Percentiles rank a stretch among this genome's conserved stretches.
phyloP scores from a whole-genome alignment of 805 yeast species.

The Scheffersomyces stipitis region DNA sequence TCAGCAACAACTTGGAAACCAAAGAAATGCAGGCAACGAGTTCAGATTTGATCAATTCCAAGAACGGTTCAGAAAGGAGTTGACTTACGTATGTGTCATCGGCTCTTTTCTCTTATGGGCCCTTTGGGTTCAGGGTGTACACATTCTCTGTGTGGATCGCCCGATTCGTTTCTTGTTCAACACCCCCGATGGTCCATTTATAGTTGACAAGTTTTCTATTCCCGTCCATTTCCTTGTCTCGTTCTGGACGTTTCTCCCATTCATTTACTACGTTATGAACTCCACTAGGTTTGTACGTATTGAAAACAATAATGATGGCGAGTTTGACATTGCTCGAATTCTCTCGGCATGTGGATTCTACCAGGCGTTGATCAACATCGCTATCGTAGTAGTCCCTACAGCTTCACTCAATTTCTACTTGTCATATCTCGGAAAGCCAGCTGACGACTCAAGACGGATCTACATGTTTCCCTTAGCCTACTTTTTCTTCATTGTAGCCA shows the following conservation, averaged over 20 bases:
- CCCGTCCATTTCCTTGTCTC: slow-evolving; percentile 16
- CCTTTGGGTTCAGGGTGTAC: slow-evolving; percentile 19
- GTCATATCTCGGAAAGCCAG: background rate
- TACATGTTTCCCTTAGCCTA: background rate
- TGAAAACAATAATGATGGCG: too few relatives aligned
- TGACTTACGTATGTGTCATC: background rate
- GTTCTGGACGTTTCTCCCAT: slow-evolving; percentile 21
- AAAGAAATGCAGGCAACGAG: background rate
- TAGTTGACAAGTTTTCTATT: background rate
- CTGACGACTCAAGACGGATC: background rate
- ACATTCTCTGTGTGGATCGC: slow-evolving; percentile 19
- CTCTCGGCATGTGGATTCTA: slow-evolving; percentile 9
- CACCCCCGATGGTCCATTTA: background rate
- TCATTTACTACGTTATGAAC: slow-evolving; percentile 1
- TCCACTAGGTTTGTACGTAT: background rate
- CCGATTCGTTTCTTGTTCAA: slow-evolving; percentile 10
- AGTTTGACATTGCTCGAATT: background rate
- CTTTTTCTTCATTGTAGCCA: background rate
- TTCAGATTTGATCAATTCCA: too few relatives aligned
- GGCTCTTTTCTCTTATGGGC: slow-evolving; percentile 12
- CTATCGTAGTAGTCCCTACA: background rate
- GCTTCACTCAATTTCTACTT: background rate
- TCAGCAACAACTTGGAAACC: background rate
- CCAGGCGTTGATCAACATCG: slow-evolving; percentile 12
- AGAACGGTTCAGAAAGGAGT: background rate